A percentile compares a stretch with the other conserved stretches of the same genome.
Conservation (phyloP, 2,329 filamentous ascomycete species). For the Calycina herbarum region DNA sequence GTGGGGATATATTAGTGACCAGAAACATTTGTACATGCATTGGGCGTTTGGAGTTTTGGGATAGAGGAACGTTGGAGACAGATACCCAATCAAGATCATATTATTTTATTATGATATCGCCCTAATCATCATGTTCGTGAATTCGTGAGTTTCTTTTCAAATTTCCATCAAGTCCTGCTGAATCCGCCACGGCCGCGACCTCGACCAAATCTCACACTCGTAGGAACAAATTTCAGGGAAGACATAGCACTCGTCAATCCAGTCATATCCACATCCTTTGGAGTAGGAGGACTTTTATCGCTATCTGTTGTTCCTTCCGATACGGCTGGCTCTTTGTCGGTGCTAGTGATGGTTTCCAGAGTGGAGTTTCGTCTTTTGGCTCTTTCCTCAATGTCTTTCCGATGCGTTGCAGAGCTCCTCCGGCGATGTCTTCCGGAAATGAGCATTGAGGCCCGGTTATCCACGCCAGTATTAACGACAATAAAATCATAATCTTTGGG, state of each 20-base stretch:
- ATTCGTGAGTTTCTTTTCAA: background rate
- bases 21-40: conserved; percentile 21
- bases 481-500: conserved; percentile 86
- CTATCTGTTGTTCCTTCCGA: conserved; percentile 23
- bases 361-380: conserved; percentile 25
- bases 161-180: conserved; percentile 29
- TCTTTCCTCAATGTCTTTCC: conserved; percentile 30
- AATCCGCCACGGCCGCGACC: conserved; percentile 36
- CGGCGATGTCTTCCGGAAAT: conserved; percentile 54
- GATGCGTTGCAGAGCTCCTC: conserved; percentile 46
- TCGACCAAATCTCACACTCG: conserved; percentile 62
- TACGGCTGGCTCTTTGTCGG: conserved; percentile 12
- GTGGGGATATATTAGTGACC: conserved; percentile 59
- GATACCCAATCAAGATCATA: conserved; percentile 33
- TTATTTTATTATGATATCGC: conserved; percentile 14
- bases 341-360: conserved; percentile 14
- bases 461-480: conserved; percentile 86
- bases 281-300: conserved; percentile 19
- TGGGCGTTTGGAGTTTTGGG: conserved; percentile 25
- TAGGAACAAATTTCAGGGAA: conserved; percentile 68
- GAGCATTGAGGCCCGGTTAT: conserved; percentile 78
- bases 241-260: conserved; percentile 69
- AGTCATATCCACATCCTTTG: conserved; percentile 49
- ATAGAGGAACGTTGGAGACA: conserved; percentile 30
- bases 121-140: conserved; percentile 12